Conservation (phyloP, 1,284 basidiomycete species). For the Puccinia horiana region DNA sequence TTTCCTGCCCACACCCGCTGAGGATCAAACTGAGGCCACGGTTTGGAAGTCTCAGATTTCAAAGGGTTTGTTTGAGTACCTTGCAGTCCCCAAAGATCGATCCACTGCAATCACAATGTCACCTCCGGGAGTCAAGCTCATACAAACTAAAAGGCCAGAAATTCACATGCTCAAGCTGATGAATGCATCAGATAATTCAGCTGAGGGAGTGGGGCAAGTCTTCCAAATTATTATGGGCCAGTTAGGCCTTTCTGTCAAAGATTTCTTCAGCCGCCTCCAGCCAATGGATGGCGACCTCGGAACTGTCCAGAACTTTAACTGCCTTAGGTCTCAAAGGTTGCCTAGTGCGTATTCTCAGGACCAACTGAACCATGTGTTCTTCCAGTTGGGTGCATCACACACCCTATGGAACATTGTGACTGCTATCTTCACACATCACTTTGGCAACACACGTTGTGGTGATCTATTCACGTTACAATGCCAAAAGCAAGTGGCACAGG, state of each 20-base stretch:
- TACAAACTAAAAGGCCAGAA: background rate
- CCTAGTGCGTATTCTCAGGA: conserved; percentile 3
- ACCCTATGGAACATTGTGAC: conserved; percentile 10
- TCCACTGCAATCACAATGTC: background rate
- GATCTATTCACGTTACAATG: no score
- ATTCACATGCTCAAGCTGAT: conserved; percentile 37
- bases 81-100: background rate
- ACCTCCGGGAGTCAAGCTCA: background rate
- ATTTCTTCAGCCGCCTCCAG: background rate
- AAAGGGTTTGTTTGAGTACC: background rate
- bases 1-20: background rate
- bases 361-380: background rate
- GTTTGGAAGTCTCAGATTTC: background rate
- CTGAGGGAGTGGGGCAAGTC: conserved; percentile 22
- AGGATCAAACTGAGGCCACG: background rate
- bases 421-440: background rate
- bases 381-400: conserved; percentile 12
- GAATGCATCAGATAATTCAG: conserved; percentile 15
- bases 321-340: background rate
- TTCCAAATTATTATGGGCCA: conserved; percentile 2
- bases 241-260: background rate
- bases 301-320: background rate
- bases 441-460: background rate
- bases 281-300: conserved; percentile 16
- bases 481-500: no score